Percentiles rank a stretch among this genome's conserved stretches.
phyloP scores from a whole-genome alignment of 139 green algal species.

The Eudorina sp. region DNA sequence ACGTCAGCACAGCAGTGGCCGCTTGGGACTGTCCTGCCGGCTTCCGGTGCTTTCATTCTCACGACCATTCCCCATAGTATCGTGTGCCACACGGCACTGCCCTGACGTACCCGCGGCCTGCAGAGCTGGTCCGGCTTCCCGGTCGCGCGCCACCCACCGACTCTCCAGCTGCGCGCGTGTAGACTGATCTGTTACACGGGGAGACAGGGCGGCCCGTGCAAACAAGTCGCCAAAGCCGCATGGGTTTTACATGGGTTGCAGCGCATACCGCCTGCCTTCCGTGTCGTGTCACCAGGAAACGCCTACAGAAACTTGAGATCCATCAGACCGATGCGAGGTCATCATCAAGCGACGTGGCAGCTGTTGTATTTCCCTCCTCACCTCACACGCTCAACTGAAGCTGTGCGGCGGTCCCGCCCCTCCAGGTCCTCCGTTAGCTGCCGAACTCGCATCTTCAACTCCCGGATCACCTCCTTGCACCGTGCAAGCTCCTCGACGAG shows the following conservation, averaged over 20 bases:
- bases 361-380: background rate
- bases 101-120: constrained; percentile 14
- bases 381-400: constrained; percentile 37
- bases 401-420: constrained; percentile 13
- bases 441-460: constrained; percentile 57
- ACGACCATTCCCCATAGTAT: no score
- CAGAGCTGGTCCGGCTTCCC: constrained; percentile 1
- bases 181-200: background rate
- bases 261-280: no score
- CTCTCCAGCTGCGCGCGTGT: background rate
- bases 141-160: background rate
- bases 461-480: constrained; percentile 64
- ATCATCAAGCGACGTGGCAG: no score
- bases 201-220: no score
- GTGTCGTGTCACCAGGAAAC: background rate
- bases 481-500: constrained; percentile 48
- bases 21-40: no score
- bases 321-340: no score
- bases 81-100: no score
- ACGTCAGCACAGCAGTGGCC: no score
- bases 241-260: no score
- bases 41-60: no score
- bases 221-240: no score
- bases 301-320: no score
- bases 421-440: constrained; percentile 76